Conservation (phyloP, 1,284 basidiomycete genomes). For the Tylopilus sp. region DNA sequence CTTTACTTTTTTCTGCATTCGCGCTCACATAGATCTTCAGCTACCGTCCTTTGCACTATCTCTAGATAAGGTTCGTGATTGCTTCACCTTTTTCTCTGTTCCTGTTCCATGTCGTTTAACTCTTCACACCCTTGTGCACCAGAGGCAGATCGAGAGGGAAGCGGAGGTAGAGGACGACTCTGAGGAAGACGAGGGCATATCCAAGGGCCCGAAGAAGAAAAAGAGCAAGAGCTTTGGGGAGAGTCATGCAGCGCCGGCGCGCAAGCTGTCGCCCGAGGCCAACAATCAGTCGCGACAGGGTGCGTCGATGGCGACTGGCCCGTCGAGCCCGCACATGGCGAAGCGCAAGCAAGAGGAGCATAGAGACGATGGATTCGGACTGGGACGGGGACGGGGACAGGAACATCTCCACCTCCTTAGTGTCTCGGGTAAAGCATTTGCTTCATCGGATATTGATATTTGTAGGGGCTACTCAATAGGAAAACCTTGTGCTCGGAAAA, state of each 20-base stretch:
- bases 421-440: not conserved
- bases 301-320: slow-evolving; percentile 57
- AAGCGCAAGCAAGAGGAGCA: slow-evolving; percentile 69
- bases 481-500: slow-evolving; percentile 10
- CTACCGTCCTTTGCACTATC: too few relatives aligned
- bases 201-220: slow-evolving; percentile 60
- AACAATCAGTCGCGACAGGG: slow-evolving; percentile 71
- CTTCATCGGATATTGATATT: slow-evolving; percentile 3
- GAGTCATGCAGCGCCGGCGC: slow-evolving; percentile 74
- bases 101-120: too few relatives aligned
- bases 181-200: slow-evolving; percentile 45
- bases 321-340: slow-evolving; percentile 50
- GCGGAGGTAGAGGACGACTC: slow-evolving; percentile 40
- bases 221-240: slow-evolving; percentile 54
- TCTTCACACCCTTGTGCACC: too few relatives aligned
- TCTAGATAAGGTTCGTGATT: too few relatives aligned
- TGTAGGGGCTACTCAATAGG: not conserved
- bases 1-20: too few relatives aligned
- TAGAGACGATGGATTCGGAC: slow-evolving; percentile 67
- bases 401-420: slow-evolving; percentile 29
- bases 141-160: slow-evolving; percentile 17
- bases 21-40: too few relatives aligned
- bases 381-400: slow-evolving; percentile 63
- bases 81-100: too few relatives aligned
- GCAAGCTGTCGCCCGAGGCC: slow-evolving; percentile 76